Conservation (phyloP, 768 basidiomycete genomes). For the Lyophyllum shimeji region DNA sequence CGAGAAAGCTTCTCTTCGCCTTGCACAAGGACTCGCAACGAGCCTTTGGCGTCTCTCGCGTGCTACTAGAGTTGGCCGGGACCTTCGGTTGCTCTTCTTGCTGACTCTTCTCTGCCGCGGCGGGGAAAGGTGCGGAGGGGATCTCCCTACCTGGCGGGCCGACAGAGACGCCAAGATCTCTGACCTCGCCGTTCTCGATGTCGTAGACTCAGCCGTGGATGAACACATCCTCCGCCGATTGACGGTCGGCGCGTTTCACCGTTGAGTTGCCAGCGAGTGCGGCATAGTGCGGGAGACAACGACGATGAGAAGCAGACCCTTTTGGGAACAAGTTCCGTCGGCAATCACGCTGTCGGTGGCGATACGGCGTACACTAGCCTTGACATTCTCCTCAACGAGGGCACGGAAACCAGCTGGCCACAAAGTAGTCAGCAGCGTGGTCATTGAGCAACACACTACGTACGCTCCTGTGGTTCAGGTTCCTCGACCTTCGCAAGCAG, state of each 20-base stretch:
- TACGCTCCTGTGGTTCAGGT: slow-evolving; percentile 19
- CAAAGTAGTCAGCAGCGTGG: neutral
- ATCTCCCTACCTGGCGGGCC: slow-evolving; percentile 36
- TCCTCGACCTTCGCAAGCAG: slow-evolving; percentile 9
- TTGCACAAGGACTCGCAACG: slow-evolving; percentile 9
- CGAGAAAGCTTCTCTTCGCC: slow-evolving; percentile 3
- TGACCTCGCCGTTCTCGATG: slow-evolving; percentile 48
- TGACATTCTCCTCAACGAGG: slow-evolving; percentile 22
- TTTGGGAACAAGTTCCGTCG: slow-evolving; percentile 16
- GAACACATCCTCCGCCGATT: slow-evolving; percentile 23
- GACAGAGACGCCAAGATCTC: slow-evolving; percentile 44
- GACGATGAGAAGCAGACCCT: neutral
- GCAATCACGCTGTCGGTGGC: slow-evolving; percentile 27
- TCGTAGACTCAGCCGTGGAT: slow-evolving; percentile 65
- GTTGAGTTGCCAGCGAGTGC: neutral
- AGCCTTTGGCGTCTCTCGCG: neutral
- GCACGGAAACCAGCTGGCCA: slow-evolving; percentile 20
- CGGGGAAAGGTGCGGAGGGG: slow-evolving; percentile 26
- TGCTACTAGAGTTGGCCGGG: neutral
- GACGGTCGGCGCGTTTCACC: slow-evolving; percentile 9
- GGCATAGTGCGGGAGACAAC: neutral
- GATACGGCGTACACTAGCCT: slow-evolving; percentile 27
- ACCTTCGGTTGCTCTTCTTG: neutral
- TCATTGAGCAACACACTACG: neutral
- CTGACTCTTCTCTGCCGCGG: neutral